phyloP scores from a whole-genome alignment of 2,329 filamentous ascomycete genomes.

The Coccinonectria pachysandricola region DNA sequence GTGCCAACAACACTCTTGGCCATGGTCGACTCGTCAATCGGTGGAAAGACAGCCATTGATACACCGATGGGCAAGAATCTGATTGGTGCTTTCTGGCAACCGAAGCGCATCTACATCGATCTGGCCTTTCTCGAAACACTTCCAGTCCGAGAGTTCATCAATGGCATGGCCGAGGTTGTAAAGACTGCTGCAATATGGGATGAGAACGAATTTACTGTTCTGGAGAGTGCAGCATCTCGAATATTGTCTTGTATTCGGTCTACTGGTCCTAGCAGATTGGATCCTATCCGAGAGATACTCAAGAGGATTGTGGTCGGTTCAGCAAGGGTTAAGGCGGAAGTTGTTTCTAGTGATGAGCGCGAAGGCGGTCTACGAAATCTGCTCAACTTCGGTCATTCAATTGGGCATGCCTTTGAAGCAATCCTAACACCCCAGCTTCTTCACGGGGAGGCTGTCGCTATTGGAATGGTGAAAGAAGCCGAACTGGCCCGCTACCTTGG shows the following conservation, averaged over 20 bases:
- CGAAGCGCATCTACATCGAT: constrained; percentile 87
- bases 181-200: constrained; percentile 98
- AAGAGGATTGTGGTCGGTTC: constrained; percentile 80
- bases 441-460: constrained; percentile 90
- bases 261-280: constrained; percentile 46
- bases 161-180: constrained; percentile 96
- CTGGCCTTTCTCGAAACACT: constrained; percentile 83
- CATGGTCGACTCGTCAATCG: constrained; percentile 98
- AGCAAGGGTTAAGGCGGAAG: constrained; percentile 84
- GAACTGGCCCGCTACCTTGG: constrained; percentile 86
- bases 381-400: constrained; percentile 95
- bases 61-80: constrained; percentile 93
- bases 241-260: constrained; percentile 47
- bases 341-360: constrained; percentile 88
- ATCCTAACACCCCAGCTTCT: constrained; percentile 91
- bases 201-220: constrained; percentile 70
- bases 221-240: constrained; percentile 70
- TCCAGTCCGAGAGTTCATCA: constrained; percentile 86
- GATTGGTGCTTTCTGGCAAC: constrained; percentile 94
- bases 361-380: constrained; percentile 91
- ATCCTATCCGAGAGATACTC: constrained; percentile 58
- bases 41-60: constrained; percentile 96
- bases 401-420: constrained; percentile 92
- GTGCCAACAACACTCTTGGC: constrained; percentile 89
- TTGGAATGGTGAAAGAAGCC: constrained; percentile 97